Evolutionary conservation across 1,284 basidiomycete genomes (phyloP).

Genomic region (Boletus semigastroideus): DNA sequence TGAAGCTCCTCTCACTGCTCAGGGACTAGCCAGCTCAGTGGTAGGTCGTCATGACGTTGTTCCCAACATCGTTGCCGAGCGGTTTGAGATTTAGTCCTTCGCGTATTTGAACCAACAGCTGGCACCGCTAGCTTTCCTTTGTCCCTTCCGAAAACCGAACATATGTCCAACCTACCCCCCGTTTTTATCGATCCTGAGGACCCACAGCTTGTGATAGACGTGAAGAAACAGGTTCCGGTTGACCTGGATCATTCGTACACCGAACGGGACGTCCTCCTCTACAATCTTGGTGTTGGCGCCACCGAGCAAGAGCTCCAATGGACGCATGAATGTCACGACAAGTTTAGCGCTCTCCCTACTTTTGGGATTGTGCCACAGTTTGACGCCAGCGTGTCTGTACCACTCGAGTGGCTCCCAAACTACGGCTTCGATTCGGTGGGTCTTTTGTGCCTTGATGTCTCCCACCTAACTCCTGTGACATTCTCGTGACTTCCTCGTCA

Average conservation of each 20-base stretch:
- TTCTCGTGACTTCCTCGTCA: too few species aligned
- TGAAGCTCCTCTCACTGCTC: too few species aligned
- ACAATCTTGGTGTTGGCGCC: slow-evolving; percentile 98
- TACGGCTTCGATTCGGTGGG: slow-evolving; percentile 76
- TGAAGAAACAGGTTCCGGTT: slow-evolving; percentile 66
- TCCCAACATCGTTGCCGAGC: too few species aligned
- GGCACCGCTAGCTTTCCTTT: too few species aligned
- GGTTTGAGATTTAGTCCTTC: too few species aligned
- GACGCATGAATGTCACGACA: slow-evolving; percentile 87
- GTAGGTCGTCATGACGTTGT: too few species aligned
- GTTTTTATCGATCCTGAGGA: slow-evolving; percentile 82
- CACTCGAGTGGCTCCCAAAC: slow-evolving; percentile 90
- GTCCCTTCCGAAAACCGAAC: not conserved
- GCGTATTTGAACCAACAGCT: too few species aligned
- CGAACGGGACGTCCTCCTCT: slow-evolving; percentile 92
- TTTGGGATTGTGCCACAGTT: slow-evolving; percentile 98
- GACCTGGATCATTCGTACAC: slow-evolving; percentile 72
- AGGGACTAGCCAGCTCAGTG: too few species aligned
- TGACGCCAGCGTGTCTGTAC: slow-evolving; percentile 54
- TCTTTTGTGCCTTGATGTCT: slow-evolving; percentile 2
- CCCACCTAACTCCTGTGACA: not conserved
- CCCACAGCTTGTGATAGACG: slow-evolving; percentile 77
- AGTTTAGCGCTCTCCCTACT: slow-evolving; percentile 87
- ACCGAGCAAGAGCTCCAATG: slow-evolving; percentile 91
- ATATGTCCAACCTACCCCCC: slow-evolving; percentile 37